Percentiles rank a stretch among this genome's conserved stretches.
Evolutionary conservation across 805 yeast genomes (phyloP).

Genomic region (Phaffomyces antillensis): DNA sequence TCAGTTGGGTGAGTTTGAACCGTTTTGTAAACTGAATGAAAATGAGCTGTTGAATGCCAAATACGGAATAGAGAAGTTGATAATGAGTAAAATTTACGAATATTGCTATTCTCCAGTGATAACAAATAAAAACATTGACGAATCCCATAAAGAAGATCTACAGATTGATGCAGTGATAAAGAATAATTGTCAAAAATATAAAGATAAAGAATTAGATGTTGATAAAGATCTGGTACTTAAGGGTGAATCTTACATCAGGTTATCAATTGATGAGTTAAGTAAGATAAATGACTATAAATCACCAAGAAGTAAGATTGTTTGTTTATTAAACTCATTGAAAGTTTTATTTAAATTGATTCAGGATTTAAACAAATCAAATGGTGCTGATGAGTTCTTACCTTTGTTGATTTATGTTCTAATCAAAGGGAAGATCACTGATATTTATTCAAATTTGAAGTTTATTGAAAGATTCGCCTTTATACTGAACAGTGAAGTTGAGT

Average conservation of each 20-base stretch:
- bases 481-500: conserved; percentile 82
- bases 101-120: conserved; percentile 76
- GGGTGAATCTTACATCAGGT: conserved; percentile 47
- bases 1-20: conserved; percentile 56
- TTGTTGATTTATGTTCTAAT: conserved; percentile 72
- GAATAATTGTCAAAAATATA: conserved; percentile 56
- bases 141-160: conserved; percentile 57
- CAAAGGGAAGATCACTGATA: conserved; percentile 53
- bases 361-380: conserved; percentile 54
- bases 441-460: conserved; percentile 76
- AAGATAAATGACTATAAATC: conserved; percentile 82
- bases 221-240: conserved; percentile 40
- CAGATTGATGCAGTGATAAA: conserved; percentile 50
- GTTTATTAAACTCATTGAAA: conserved; percentile 86
- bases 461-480: conserved; percentile 78
- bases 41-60: conserved; percentile 61
- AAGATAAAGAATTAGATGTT: conserved; percentile 72
- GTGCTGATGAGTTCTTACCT: conserved; percentile 95
- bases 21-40: conserved; percentile 62
- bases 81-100: conserved; percentile 79
- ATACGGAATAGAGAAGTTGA: conserved; percentile 88
- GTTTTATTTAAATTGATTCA: conserved; percentile 84
- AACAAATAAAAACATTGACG: conserved; percentile 32
- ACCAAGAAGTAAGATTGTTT: conserved; percentile 90
- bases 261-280: conserved; percentile 67